Evolutionary conservation across 2,329 filamentous ascomycete species (phyloP).

Genomic region (Paramyrothecium sp.): DNA sequence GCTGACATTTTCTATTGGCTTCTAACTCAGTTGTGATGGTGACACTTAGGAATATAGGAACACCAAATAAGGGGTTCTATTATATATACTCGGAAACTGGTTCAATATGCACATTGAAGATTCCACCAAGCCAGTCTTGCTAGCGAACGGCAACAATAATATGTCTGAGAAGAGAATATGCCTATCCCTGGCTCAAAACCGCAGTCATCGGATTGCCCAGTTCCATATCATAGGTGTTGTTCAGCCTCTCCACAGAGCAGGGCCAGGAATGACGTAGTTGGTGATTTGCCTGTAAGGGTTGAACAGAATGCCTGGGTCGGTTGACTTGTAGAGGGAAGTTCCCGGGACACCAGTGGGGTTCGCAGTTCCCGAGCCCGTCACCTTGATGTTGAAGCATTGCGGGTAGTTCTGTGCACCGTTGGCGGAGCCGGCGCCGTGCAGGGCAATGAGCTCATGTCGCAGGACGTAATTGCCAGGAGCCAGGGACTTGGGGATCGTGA

Average conservation of each 20-base stretch:
- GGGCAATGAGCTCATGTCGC: constrained; percentile 50
- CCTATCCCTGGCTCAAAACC: too few relatives aligned
- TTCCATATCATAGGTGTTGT: background rate
- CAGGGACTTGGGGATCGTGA: constrained; percentile 30
- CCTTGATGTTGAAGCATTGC: constrained; percentile 47
- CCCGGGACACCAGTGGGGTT: constrained; percentile 27
- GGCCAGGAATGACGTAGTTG: constrained; percentile 23
- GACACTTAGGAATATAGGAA: too few relatives aligned
- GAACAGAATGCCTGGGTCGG: constrained; percentile 30
- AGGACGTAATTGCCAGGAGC: constrained; percentile 43
- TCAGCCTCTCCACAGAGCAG: constrained; percentile 14
- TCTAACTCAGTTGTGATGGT: too few relatives aligned
- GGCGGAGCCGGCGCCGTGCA: constrained; percentile 39
- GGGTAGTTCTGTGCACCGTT: constrained; percentile 52
- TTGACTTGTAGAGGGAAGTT: constrained; percentile 23
- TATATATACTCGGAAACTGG: too few relatives aligned
- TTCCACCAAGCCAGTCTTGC: too few relatives aligned
- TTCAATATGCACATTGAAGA: too few relatives aligned
- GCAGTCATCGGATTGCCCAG: background rate
- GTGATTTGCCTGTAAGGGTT: constrained; percentile 25
- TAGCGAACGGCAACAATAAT: too few relatives aligned
- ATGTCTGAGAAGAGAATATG: too few relatives aligned
- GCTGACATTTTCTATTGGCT: too few relatives aligned
- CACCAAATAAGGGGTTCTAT: too few relatives aligned
- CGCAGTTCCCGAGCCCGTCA: constrained; percentile 36